Percentiles rank a stretch among this genome's conserved stretches.
Conservation (phyloP, 306 rosid species). For the Acacia acuminata region DNA sequence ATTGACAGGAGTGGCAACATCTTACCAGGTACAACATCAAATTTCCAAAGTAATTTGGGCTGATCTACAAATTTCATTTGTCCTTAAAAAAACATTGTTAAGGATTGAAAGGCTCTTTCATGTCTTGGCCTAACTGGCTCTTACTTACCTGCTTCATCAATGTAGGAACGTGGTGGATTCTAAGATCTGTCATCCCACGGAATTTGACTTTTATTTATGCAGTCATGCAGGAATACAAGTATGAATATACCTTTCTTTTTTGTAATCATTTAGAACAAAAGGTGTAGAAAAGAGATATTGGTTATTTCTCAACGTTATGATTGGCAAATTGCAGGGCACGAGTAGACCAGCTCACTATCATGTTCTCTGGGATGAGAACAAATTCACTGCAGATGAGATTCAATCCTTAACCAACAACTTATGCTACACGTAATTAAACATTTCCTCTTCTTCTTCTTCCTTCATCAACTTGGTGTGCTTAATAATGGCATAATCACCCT, state of each 20-base stretch:
- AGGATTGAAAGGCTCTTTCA: background rate
- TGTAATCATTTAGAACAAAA: background rate
- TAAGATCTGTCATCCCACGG: constrained; percentile 83
- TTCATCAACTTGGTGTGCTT: background rate
- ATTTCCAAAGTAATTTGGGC: no score
- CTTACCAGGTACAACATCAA: constrained; percentile 54
- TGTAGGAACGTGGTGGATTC: constrained; percentile 81
- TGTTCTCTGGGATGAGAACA: constrained; percentile 83
- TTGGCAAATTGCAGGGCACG: constrained; percentile 47
- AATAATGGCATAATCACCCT: constrained; percentile 27
- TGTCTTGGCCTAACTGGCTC: background rate
- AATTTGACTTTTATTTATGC: constrained; percentile 79
- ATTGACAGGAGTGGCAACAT: constrained; percentile 74
- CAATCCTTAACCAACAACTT: constrained; percentile 80
- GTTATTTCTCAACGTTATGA: background rate
- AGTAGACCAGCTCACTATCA: constrained; percentile 77
- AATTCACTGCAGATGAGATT: constrained; percentile 71
- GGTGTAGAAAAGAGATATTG: background rate
- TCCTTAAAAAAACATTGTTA: background rate
- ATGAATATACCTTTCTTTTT: background rate
- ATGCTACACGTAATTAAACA: constrained; percentile 63
- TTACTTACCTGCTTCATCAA: constrained; percentile 14
- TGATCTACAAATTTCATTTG: no score
- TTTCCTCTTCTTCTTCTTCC: background rate
- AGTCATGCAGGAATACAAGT: constrained; percentile 93